Base-by-base conservation (phyloP, 1,284 basidiomycete species). In the Apiotrichum sp. region DNA sequence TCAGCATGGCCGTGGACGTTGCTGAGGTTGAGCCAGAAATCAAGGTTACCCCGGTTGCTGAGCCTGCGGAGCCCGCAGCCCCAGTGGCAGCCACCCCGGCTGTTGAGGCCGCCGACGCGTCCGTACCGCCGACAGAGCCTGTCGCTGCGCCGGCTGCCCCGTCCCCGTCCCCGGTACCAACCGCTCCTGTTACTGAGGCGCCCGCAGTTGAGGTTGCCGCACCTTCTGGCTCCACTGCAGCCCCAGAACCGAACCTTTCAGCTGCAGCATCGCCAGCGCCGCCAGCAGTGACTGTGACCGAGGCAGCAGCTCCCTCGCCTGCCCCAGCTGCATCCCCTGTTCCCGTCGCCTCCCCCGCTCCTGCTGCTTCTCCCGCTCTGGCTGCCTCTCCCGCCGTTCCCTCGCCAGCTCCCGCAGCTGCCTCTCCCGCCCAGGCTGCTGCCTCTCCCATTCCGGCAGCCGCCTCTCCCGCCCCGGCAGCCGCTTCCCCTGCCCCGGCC, bases 201-300 rank as follows among this genome's bases (percentile, higher is more conserved):
- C 6, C 41, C 22, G 53, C 39, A 22, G 39, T 41, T 43, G 52
- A 47, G 22, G 47, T 10, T 39, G 41, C 41, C 14, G 53, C 50
- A 43, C 47, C 51, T 9, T 39, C 29, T 13, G 36, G 22, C 22
- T 22, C 22, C 22, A 22, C 22, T 22, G 22, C 22, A 22, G 22
- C 22, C 22, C 22, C 22, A 22, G 22, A 22, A 22, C 22, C 22
- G 22, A 22, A 22, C 22, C 22, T 22, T 22, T 22, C 22, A 22
- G 22, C 22, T 8, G 31, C 7, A 29, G 8, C 16, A 38, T 38
- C 36, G 13, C 36, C 36, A 8, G 36, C 36, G 7, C 8, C 36
- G 8, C 36, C 36, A 38, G 36, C 13, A 22, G 22, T 22, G 22
- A 22, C 22, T 13, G 36, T 38, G 36, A 8, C 36, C 36, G 13